phyloP scores from a whole-genome alignment of 768 basidiomycete genomes.

The Pulveroboletus sp. region DNA sequence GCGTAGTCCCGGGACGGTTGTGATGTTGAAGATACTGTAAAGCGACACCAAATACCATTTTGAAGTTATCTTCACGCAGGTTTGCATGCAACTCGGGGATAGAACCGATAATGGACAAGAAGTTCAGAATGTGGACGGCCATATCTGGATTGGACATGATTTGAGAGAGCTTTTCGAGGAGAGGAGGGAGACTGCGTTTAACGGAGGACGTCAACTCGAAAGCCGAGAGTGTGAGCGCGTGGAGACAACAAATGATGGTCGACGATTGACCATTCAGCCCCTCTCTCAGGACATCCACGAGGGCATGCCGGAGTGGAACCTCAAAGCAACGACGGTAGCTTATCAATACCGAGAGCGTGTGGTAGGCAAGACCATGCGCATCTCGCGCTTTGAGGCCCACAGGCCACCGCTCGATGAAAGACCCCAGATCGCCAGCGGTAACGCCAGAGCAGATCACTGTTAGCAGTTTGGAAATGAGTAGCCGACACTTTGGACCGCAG shows the following conservation, averaged over 20 bases:
- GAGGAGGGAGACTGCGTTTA: constrained; percentile 71
- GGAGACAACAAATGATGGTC: constrained; percentile 84
- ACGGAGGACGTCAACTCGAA: constrained; percentile 83
- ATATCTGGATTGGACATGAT: constrained; percentile 94
- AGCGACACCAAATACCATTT: constrained; percentile 91
- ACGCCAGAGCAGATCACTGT: constrained; percentile 65
- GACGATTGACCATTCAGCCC: constrained; percentile 67
- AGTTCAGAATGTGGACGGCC: constrained; percentile 94
- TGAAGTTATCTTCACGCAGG: constrained; percentile 86
- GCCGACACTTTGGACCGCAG: constrained; percentile 80
- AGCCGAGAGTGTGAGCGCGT: constrained; percentile 81
- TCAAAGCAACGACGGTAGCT: constrained; percentile 83
- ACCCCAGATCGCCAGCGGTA: constrained; percentile 51
- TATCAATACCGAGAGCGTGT: constrained; percentile 81
- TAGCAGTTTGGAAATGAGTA: constrained; percentile 57
- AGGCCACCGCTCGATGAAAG: constrained; percentile 56
- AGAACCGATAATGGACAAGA: constrained; percentile 83
- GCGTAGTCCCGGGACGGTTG: constrained; percentile 55
- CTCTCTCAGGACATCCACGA: constrained; percentile 69
- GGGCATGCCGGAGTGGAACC: constrained; percentile 52
- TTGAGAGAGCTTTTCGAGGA: constrained; percentile 82
- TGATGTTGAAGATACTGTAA: constrained; percentile 92
- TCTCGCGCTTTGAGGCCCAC: constrained; percentile 64
- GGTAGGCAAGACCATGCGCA: constrained; percentile 83
- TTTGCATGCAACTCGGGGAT: constrained; percentile 77